Conservation (phyloP, 2,329 filamentous ascomycete genomes). For the Pseudofabraea citricarpa region DNA sequence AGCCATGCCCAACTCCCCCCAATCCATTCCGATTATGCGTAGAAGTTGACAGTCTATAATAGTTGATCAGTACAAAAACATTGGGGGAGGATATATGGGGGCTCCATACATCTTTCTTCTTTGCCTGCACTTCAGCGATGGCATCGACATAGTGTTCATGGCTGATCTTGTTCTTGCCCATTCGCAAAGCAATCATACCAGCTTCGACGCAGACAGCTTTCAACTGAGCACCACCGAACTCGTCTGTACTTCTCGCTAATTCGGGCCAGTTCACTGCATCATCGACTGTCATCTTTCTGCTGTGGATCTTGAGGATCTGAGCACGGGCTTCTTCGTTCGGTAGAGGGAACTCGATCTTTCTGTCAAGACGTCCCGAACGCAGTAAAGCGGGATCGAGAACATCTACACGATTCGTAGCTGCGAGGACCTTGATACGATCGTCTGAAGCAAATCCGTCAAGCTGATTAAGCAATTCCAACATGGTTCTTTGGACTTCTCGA, state of each 20-base stretch:
- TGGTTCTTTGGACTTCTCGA: constrained; percentile 95
- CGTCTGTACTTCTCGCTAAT: constrained; percentile 91
- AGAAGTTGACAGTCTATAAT: constrained; percentile 24
- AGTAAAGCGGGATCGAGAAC: constrained; percentile 89
- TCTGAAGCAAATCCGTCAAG: constrained; percentile 96
- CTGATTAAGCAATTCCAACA: constrained; percentile 98
- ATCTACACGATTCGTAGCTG: constrained; percentile 90
- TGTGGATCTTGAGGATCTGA: constrained; percentile 96
- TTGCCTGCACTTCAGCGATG: constrained; percentile 88
- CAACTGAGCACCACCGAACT: constrained; percentile 95
- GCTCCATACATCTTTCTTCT: constrained; percentile 76
- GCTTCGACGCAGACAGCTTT: constrained; percentile 99
- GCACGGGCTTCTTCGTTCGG: constrained; percentile 97
- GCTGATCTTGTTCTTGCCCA: constrained; percentile 91
- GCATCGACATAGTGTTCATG: constrained; percentile 99
- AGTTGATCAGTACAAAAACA: constrained; percentile 6
- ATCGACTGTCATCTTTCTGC: constrained; percentile 96
- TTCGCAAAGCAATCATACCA: constrained; percentile 95
- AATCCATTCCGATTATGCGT: constrained; percentile 17
- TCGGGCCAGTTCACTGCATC: constrained; percentile 93
- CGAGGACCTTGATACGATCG: constrained; percentile 93
- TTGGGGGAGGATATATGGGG: constrained; percentile 23
- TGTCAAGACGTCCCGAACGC: constrained; percentile 85
- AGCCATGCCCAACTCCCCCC: constrained; percentile 20
- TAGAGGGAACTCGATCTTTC: constrained; percentile 97